Percentiles rank a stretch among this genome's conserved stretches.
Evolutionary conservation across 2,329 filamentous ascomycete species (phyloP).

Genomic region (Fusarium palustre): DNA sequence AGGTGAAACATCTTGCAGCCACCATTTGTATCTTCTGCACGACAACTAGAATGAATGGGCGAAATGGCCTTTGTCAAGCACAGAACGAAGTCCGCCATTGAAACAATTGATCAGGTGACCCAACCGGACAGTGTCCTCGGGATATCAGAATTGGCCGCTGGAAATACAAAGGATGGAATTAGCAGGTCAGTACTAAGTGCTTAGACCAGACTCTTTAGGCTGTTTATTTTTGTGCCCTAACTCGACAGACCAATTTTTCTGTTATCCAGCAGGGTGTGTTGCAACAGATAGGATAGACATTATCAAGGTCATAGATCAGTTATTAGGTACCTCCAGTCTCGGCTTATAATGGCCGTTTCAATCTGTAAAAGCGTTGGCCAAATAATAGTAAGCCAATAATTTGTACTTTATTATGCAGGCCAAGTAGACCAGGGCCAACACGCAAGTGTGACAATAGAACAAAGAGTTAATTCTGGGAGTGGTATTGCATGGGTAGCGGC

Average conservation of each 20-base stretch:
- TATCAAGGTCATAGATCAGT: conserved; percentile 5
- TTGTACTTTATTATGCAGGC: conserved; percentile 3
- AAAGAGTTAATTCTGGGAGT: conserved; percentile 1
- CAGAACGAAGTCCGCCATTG: neutral
- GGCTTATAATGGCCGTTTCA: conserved; percentile 2
- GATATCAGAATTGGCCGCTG: too few relatives aligned
- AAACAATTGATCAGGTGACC: neutral
- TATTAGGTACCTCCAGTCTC: neutral
- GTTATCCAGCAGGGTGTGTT: too few relatives aligned
- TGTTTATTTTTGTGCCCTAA: too few relatives aligned
- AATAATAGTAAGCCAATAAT: neutral
- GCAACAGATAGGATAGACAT: neutral
- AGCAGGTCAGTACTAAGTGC: too few relatives aligned
- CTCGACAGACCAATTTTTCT: too few relatives aligned
- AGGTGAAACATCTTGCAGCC: neutral
- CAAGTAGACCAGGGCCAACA: neutral
- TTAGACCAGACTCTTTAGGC: too few relatives aligned
- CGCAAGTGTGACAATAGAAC: conserved; percentile 4
- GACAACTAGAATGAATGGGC: neutral
- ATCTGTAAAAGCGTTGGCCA: conserved; percentile 1
- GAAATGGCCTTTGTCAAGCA: neutral
- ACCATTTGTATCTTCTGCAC: neutral
- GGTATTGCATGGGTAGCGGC: conserved; percentile 4
- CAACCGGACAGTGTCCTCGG: too few relatives aligned
- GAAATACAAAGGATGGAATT: too few relatives aligned